Percentiles rank a stretch among this genome's conserved stretches.
These are phyloP conservation scores for Talaromyces sp. DNA, from an alignment of 2,329 filamentous ascomycete genomes.

Conservation along the genomic window DNA sequence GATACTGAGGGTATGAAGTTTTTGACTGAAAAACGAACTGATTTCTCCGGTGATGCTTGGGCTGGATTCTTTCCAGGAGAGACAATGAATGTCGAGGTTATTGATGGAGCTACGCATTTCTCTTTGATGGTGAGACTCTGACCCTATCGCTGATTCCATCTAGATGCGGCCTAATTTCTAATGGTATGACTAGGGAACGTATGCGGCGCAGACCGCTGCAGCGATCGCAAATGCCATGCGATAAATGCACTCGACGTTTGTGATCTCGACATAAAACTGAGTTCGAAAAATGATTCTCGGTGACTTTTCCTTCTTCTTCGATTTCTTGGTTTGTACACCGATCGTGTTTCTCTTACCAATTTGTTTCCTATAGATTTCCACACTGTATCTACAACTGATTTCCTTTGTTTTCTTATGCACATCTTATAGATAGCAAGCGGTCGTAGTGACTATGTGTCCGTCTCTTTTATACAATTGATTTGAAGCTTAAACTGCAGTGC, in stretches of 20 bases:
- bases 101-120: no score
- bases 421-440: background rate
- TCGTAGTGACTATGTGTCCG: background rate
- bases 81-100: no score
- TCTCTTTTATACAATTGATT: background rate
- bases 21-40: conserved; percentile 46
- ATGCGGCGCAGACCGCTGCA: no score
- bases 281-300: no score
- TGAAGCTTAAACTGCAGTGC: background rate
- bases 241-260: no score
- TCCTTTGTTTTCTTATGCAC: background rate
- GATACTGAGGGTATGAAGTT: conserved; percentile 49
- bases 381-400: background rate
- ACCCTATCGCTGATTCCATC: no score
- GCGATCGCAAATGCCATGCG: no score
- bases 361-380: background rate
- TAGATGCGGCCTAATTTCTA: no score
- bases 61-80: conserved; percentile 26
- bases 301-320: background rate
- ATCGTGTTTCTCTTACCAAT: background rate
- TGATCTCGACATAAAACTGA: no score
- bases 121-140: no score
- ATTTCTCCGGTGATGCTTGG: conserved; percentile 42
- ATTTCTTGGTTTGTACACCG: background rate
- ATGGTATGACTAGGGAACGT: no score